phyloP scores from a whole-genome alignment of 305 asterid species.

The Lippia alba region DNA sequence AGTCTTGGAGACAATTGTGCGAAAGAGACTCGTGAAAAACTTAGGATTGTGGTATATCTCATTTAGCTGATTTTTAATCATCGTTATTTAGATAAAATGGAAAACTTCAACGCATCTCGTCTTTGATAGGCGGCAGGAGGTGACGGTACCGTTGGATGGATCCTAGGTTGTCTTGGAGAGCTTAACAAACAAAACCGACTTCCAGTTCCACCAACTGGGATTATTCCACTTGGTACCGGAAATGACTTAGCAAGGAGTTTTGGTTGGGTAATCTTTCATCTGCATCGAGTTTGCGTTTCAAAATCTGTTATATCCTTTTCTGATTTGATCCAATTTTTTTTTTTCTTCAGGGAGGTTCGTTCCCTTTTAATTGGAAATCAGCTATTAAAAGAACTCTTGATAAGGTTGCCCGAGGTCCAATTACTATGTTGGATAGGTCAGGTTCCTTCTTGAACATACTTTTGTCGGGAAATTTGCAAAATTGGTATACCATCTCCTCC shows the following conservation, averaged over 20 bases:
- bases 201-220: constrained; percentile 89
- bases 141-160: constrained; percentile 98
- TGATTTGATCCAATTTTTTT: constrained; percentile 31
- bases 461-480: not conserved
- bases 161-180: constrained; percentile 93
- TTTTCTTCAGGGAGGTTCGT: constrained; percentile 84
- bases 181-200: constrained; percentile 63
- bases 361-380: constrained; percentile 94
- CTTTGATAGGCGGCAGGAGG: constrained; percentile 93
- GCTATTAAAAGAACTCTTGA: constrained; percentile 83
- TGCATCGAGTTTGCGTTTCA: constrained; percentile 30
- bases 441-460: constrained; percentile 26
- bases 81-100: constrained; percentile 16
- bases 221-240: constrained; percentile 98
- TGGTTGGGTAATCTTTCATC: constrained; percentile 83
- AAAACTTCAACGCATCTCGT: constrained; percentile 10
- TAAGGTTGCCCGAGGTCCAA: constrained; percentile 61
- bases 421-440: constrained; percentile 81
- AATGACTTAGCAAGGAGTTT: constrained; percentile 95
- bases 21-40: constrained; percentile 65
- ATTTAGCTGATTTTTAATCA: constrained; percentile 17
- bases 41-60: constrained; percentile 60
- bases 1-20: constrained; percentile 80
- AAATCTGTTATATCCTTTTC: constrained; percentile 4
- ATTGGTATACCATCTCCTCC: too few species aligned